Conservation (phyloP, 2,329 filamentous ascomycete species). For the Ophiobolus disseminans region DNA sequence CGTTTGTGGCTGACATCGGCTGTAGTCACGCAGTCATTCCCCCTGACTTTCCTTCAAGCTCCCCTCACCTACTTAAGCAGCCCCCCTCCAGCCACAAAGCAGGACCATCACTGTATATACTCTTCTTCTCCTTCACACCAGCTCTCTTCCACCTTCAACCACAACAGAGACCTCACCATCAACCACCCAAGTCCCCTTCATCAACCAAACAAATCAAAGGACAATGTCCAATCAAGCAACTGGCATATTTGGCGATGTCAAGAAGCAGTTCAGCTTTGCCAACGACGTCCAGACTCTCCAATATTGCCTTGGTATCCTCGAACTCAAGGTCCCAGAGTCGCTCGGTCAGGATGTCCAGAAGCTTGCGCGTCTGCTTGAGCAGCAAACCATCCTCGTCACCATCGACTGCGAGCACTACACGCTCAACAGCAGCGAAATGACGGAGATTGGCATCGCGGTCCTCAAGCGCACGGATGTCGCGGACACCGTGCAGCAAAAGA, state of each 20-base stretch:
- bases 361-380: constrained; percentile 12
- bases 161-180: no score
- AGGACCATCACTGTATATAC: no score
- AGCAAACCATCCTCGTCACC: constrained; percentile 23
- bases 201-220: no score
- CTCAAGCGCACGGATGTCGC: constrained; percentile 13
- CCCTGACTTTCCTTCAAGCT: no score
- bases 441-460: constrained; percentile 28
- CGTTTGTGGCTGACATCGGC: no score
- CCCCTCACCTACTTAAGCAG: no score
- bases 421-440: constrained; percentile 25
- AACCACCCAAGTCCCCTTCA: no score
- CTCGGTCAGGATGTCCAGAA: neutral
- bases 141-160: no score
- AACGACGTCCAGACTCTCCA: constrained; percentile 10
- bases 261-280: neutral
- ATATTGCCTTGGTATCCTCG: constrained; percentile 9
- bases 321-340: neutral
- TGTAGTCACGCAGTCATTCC: no score
- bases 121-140: no score
- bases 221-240: no score
- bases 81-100: no score
- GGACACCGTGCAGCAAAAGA: neutral
- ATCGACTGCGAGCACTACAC: constrained; percentile 35
- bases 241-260: neutral